Evolutionary conservation across 352 stramenopile genomes (phyloP).

Genomic region (Phytopythium kandeliae): DNA sequence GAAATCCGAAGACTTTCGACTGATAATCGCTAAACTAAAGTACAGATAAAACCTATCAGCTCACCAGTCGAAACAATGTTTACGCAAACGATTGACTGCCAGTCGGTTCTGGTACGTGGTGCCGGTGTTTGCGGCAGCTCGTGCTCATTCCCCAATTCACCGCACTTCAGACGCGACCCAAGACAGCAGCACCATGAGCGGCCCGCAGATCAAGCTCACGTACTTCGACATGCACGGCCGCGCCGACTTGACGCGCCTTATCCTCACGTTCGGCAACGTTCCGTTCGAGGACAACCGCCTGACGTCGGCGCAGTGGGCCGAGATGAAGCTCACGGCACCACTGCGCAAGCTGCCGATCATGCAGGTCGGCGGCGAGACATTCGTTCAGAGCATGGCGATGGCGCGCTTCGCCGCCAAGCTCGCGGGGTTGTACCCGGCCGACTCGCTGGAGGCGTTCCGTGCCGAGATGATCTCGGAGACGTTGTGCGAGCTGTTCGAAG

Average conservation of each 20-base stretch:
- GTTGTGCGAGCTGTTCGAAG: conserved; percentile 19
- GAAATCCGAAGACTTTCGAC: too few relatives aligned
- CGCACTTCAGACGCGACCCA: too few relatives aligned
- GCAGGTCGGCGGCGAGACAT: conserved; percentile 38
- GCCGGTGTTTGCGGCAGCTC: too few relatives aligned
- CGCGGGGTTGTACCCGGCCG: conserved; percentile 36
- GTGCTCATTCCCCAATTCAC: not conserved
- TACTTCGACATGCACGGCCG: conserved; percentile 48
- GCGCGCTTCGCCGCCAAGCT: conserved; percentile 46
- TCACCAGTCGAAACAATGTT: too few relatives aligned
- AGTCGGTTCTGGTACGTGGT: too few relatives aligned
- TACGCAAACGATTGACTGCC: too few relatives aligned
- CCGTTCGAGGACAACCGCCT: conserved; percentile 50
- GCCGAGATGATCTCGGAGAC: conserved; percentile 40
- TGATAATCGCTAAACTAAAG: too few relatives aligned
- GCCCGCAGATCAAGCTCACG: conserved; percentile 24
- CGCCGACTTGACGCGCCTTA: conserved; percentile 42
- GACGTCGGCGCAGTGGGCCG: conserved; percentile 13
- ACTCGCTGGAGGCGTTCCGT: conserved; percentile 27
- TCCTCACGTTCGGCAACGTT: conserved; percentile 35
- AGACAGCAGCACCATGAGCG: conserved; percentile 1
- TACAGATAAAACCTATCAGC: too few relatives aligned
- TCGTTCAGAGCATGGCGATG: conserved; percentile 52
- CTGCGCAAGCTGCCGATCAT: conserved; percentile 45
- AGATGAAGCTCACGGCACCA: conserved; percentile 32